Evolutionary conservation across 148 eudicot genomes (phyloP).

Genomic region (Rhododendron griersonianum): DNA sequence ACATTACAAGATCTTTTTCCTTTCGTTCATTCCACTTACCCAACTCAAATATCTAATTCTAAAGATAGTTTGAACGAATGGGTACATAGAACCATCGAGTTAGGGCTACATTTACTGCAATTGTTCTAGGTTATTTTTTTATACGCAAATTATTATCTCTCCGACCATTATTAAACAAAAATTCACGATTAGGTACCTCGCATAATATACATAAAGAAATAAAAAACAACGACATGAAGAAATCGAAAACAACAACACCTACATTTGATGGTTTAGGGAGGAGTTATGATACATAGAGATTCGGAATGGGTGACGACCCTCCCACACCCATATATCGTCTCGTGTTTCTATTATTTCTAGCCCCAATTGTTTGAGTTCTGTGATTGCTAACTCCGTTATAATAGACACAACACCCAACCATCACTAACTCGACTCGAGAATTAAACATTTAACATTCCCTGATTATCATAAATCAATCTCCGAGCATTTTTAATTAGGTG

Average conservation of each 20-base stretch:
- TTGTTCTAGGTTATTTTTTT: neutral
- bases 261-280: neutral
- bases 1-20: neutral
- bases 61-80: neutral
- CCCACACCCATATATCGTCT: conserved; percentile 17
- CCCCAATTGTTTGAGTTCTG: neutral
- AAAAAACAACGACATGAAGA: conserved; percentile 11
- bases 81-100: neutral
- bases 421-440: neutral
- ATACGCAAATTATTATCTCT: neutral
- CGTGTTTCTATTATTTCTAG: neutral
- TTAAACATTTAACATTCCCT: too few species aligned
- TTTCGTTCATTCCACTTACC: neutral
- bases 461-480: too few species aligned
- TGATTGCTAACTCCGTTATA: too few species aligned
- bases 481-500: neutral
- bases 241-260: conserved; percentile 15
- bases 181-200: neutral
- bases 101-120: too few species aligned
- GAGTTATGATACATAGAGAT: neutral
- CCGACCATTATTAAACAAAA: too few species aligned
- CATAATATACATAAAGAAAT: conserved; percentile 11
- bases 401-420: neutral
- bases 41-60: neutral
- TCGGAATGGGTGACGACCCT: conserved; percentile 25